A percentile compares a stretch with the other conserved stretches of the same genome.
Conservation (phyloP, 1,284 basidiomycete genomes). For the Amylostereum areolatum region DNA sequence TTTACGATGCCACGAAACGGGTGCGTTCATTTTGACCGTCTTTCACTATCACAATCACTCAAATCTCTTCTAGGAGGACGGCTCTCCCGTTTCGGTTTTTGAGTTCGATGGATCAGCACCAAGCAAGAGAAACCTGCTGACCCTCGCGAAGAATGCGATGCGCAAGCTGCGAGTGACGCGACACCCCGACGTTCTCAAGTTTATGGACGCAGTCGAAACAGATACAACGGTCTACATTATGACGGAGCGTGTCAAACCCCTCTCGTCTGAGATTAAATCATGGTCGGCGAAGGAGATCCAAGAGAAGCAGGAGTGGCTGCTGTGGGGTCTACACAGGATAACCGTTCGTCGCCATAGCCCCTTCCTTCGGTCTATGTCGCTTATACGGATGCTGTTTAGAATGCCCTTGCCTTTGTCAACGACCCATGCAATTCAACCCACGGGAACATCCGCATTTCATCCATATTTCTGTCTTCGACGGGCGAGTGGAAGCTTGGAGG, state of each 20-base stretch:
- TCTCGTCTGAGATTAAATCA: slow-evolving; percentile 59
- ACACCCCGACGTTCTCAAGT: slow-evolving; percentile 94
- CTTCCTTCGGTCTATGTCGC: neutral
- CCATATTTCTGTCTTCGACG: slow-evolving; percentile 85
- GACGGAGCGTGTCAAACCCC: slow-evolving; percentile 86
- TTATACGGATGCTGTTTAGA: slow-evolving; percentile 37
- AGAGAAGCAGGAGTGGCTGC: slow-evolving; percentile 80
- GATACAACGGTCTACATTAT: slow-evolving; percentile 88
- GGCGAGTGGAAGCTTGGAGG: slow-evolving; percentile 97
- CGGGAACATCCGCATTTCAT: slow-evolving; percentile 75
- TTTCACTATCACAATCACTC: slow-evolving; percentile 1
- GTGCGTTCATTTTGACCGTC: slow-evolving; percentile 37
- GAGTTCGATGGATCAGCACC: slow-evolving; percentile 76
- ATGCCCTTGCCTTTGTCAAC: slow-evolving; percentile 89
- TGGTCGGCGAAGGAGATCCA: slow-evolving; percentile 60
- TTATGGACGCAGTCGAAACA: slow-evolving; percentile 89
- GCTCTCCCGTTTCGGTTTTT: slow-evolving; percentile 79
- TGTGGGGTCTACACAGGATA: slow-evolving; percentile 91
- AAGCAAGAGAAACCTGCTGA: slow-evolving; percentile 51
- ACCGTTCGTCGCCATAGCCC: slow-evolving; percentile 56
- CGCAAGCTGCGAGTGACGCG: slow-evolving; percentile 88
- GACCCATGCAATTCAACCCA: slow-evolving; percentile 83
- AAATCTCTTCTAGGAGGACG: slow-evolving; percentile 69
- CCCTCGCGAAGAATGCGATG: slow-evolving; percentile 86
- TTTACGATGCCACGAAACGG: slow-evolving; percentile 86